Percentiles rank a stretch among this genome's conserved stretches.
These are phyloP conservation scores for Sporothrix brunneoviolacea DNA, from an alignment of 2,329 filamentous ascomycete genomes.

Conservation along the genomic window DNA sequence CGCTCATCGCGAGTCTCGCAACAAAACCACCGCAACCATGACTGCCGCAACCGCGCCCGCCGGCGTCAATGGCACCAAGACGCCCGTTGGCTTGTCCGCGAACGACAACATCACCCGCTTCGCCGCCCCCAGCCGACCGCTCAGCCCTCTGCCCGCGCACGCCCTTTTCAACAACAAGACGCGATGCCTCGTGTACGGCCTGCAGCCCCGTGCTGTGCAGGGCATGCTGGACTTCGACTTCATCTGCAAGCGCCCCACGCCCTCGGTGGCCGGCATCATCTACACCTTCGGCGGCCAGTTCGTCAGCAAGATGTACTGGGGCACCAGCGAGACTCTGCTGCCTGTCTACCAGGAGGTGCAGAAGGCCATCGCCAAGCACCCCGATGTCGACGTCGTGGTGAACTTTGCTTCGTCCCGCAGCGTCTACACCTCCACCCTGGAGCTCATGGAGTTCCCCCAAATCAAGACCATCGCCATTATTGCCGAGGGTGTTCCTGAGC, in stretches of 20 bases:
- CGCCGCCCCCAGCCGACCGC: slow-evolving; percentile 79
- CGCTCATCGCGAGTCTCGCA: not conserved
- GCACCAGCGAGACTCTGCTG: slow-evolving; percentile 96
- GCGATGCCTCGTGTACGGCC: slow-evolving; percentile 98
- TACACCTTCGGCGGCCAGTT: slow-evolving; percentile 99
- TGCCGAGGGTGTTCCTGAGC: slow-evolving; percentile 96
- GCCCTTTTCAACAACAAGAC: slow-evolving; percentile 99
- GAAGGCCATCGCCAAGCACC: slow-evolving; percentile 94
- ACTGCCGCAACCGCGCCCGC: slow-evolving; percentile 44
- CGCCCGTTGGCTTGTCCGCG: slow-evolving; percentile 56
- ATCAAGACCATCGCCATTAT: slow-evolving; percentile 99
- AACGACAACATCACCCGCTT: slow-evolving; percentile 99
- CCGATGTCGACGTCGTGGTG: slow-evolving; percentile 93
- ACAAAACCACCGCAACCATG: slow-evolving; percentile 34
- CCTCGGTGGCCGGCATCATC: slow-evolving; percentile 97
- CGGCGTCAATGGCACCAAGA: slow-evolving; percentile 41
- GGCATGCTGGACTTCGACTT: slow-evolving; percentile 99
- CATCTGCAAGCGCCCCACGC: slow-evolving; percentile 97
- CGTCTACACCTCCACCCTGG: slow-evolving; percentile 98
- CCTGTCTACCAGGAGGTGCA: slow-evolving; percentile 93
- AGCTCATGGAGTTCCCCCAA: slow-evolving; percentile 94
- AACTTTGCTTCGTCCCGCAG: slow-evolving; percentile 99
- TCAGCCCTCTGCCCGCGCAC: slow-evolving; percentile 82
- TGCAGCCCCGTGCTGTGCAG: slow-evolving; percentile 89
- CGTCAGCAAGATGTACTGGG: slow-evolving; percentile 99